Evolutionary conservation across 495 filamentous ascomycete species (phyloP).

Genomic region (Xylaria grammica): DNA sequence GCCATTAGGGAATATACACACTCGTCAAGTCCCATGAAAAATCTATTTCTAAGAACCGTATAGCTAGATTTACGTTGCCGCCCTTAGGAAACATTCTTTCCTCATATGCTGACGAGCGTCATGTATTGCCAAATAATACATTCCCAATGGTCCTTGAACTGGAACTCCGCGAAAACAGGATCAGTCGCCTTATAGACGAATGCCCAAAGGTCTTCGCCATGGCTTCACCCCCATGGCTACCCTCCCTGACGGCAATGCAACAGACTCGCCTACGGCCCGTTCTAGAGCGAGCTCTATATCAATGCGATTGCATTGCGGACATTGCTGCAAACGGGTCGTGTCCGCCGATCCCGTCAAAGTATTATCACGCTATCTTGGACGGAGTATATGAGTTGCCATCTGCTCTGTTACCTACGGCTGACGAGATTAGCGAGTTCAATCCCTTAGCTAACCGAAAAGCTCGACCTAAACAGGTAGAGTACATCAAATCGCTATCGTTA

Average conservation of each 20-base stretch:
- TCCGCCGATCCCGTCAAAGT: neutral
- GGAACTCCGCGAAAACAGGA: conserved; percentile 27
- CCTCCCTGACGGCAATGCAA: neutral
- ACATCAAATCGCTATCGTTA: conserved; percentile 25
- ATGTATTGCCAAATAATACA: conserved; percentile 20
- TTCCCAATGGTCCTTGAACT: conserved; percentile 35
- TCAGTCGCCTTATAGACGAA: conserved; percentile 25
- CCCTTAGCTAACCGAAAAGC: conserved; percentile 29
- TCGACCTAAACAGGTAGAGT: conserved; percentile 25
- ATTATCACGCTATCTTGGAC: conserved; percentile 6
- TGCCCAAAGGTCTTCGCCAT: neutral
- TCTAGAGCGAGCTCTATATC: conserved; percentile 24
- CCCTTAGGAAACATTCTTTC: conserved; percentile 31
- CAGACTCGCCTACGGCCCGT: conserved; percentile 8
- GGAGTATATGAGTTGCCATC: neutral
- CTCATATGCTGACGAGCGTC: conserved; percentile 23
- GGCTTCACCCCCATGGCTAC: neutral
- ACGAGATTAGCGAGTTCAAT: conserved; percentile 15
- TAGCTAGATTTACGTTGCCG: conserved; percentile 5
- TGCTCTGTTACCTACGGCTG: neutral
- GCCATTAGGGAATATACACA: neutral
- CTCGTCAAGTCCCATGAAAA: conserved; percentile 29
- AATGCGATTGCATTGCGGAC: conserved; percentile 29
- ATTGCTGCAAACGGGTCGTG: conserved; percentile 21
- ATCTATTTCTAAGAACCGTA: conserved; percentile 26